Base-by-base conservation (phyloP, 805 yeast species). In the Yarrowia yakushimensis region DNA sequence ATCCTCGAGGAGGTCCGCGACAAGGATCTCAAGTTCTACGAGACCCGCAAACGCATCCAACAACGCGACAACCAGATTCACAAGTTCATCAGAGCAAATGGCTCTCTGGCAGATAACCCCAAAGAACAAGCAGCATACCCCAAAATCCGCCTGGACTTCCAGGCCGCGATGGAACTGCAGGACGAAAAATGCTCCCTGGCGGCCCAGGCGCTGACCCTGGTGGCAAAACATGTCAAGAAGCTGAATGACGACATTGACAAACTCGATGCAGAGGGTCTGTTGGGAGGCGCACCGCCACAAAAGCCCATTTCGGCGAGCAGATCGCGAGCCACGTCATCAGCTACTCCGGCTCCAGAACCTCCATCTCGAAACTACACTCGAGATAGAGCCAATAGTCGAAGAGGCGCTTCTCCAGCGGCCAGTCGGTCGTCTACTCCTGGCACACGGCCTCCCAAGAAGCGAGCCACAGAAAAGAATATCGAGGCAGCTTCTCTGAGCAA, bases 11-110 rank as follows among this genome's bases (percentile, higher is more conserved):
- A 94, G 73, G 80, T 93, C 36, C 81, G 86, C 59, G 81, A 79
- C 37, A 83, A 86, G 64, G 98, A 93, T 71, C 69, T 78, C 39
- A 83, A 82, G 68, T 76, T 86, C 28, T 82, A 82, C 68, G 96
- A 88, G 63, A 78, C 82, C 8, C 79, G 89, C 63, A 83, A 83
- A 69, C 82, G 87, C 67, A 81, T 85, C 66, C 85, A 81, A 67
- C 85, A 84, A 63, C 81, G 86, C 67, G 98, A 93, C 70, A 78
- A 82, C n/a, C 89, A 85, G 66, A 76, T 93, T 61, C 96, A 88
- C 70, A 91, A 90, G 71, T 86, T 83, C 72, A 88, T 91, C 65
- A 84, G 86, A 66, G 86, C 88, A 54, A 85, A 89, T 73, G 97
- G 97, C 0, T 86, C 97, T 0, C 74, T 87, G 43, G 81, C 86